Evolutionary conservation across 139 green algal genomes (phyloP).

Genomic region (Eudorina sp.): DNA sequence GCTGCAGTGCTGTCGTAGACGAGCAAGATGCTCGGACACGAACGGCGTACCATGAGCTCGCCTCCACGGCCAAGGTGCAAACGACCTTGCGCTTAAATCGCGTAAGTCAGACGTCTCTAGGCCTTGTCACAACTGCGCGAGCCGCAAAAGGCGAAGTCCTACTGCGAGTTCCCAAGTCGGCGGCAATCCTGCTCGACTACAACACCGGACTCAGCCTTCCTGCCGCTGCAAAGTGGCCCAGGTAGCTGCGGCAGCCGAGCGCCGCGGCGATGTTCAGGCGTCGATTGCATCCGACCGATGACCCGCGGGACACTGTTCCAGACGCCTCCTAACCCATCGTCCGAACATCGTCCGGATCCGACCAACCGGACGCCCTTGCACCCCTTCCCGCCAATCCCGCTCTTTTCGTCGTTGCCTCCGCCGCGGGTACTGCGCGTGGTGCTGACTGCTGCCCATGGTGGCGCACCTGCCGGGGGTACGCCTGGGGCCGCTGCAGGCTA

Average conservation of each 20-base stretch:
- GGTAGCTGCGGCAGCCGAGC: not conserved
- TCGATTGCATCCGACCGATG: too few species aligned
- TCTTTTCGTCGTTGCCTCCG: too few species aligned
- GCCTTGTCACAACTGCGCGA: not conserved
- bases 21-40: not conserved
- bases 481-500: conserved; percentile 46
- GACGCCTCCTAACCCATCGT: too few species aligned
- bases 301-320: too few species aligned
- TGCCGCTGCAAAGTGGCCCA: conserved; percentile 23
- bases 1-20: not conserved
- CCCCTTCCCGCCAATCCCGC: too few species aligned
- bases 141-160: not conserved
- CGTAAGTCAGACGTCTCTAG: not conserved
- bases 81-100: not conserved
- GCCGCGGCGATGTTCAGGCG: too few species aligned
- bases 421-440: too few species aligned
- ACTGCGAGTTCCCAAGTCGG: not conserved
- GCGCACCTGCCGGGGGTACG: too few species aligned
- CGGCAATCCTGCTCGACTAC: conserved; percentile 23
- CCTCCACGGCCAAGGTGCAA: not conserved
- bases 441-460: too few species aligned
- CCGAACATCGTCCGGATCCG: too few species aligned
- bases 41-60: not conserved
- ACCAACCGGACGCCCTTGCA: too few species aligned
- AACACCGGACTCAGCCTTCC: not conserved